A percentile compares a stretch with the other conserved stretches of the same genome.
phyloP scores from a whole-genome alignment of 352 stramenopile species.

The Globisporangium cederbergense region DNA sequence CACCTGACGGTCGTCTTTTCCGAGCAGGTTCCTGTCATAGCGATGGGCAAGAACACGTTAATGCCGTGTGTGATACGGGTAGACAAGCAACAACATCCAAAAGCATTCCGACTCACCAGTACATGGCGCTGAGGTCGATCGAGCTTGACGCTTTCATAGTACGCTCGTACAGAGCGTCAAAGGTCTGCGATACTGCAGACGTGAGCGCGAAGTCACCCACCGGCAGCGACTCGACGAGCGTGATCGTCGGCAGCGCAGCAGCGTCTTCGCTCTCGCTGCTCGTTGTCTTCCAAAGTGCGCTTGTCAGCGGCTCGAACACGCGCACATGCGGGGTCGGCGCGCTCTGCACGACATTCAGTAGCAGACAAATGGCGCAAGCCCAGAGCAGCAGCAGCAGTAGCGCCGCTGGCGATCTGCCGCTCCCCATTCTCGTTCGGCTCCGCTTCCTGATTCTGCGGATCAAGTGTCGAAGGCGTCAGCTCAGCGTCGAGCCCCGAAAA shows the following conservation, averaged over 20 bases:
- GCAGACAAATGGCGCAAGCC: not conserved
- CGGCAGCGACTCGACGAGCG: slow-evolving; percentile 66
- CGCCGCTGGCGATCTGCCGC: not conserved
- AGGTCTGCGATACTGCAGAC: slow-evolving; percentile 37
- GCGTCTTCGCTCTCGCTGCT: not conserved
- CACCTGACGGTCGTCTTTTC: slow-evolving; percentile 43
- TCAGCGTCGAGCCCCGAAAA: not conserved
- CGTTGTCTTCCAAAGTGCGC: not conserved
- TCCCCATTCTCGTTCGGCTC: not conserved
- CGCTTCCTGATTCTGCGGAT: not conserved
- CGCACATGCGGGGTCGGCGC: not conserved
- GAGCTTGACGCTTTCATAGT: slow-evolving; percentile 36
- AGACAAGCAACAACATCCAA: too few relatives aligned
- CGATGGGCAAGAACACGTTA: not conserved
- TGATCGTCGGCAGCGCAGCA: slow-evolving; percentile 22
- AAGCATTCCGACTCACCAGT: slow-evolving; percentile 32
- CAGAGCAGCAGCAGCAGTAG: not conserved
- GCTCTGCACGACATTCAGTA: not conserved
- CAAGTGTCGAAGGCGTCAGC: not conserved
- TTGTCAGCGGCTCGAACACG: slow-evolving; percentile 13
- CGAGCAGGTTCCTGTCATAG: slow-evolving; percentile 47
- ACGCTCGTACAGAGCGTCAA: slow-evolving; percentile 40
- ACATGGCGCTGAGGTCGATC: slow-evolving; percentile 83
- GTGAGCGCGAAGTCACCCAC: slow-evolving; percentile 54
- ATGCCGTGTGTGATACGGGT: too few relatives aligned